phyloP scores from a whole-genome alignment of 768 basidiomycete species.

The Trametes meyenii region DNA sequence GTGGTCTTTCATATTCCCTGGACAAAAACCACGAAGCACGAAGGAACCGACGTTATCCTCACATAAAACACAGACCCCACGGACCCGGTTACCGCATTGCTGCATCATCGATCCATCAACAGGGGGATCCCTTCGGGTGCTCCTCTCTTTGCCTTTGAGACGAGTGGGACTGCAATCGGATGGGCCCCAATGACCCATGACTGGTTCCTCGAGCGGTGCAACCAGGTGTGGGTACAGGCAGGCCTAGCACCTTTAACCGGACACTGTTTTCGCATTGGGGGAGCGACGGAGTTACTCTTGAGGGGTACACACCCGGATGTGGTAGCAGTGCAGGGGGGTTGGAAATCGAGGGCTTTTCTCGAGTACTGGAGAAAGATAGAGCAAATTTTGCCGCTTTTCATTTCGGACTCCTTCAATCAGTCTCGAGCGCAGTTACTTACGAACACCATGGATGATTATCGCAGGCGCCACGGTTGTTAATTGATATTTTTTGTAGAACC shows the following conservation, averaged over 20 bases:
- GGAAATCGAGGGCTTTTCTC: slow-evolving; percentile 30
- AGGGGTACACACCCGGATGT: slow-evolving; percentile 27
- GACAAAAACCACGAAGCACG: slow-evolving; percentile 36
- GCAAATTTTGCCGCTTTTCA: slow-evolving; percentile 17
- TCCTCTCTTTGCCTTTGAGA: slow-evolving; percentile 1
- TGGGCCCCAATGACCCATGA: slow-evolving; percentile 10
- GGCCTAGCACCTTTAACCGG: slow-evolving; percentile 10
- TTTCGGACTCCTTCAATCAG: slow-evolving; percentile 9
- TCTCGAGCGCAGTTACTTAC: not conserved
- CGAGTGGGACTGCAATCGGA: not conserved
- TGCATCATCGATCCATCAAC: slow-evolving; percentile 25
- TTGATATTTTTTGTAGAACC: not conserved
- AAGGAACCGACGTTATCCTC: slow-evolving; percentile 34
- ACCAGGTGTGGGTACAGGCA: slow-evolving; percentile 12
- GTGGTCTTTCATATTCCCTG: slow-evolving; percentile 38
- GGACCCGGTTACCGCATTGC: slow-evolving; percentile 27
- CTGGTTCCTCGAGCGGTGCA: slow-evolving; percentile 21
- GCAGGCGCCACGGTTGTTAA: not conserved
- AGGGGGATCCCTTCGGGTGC: not conserved
- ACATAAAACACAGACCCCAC: slow-evolving; percentile 23
- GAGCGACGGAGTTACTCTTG: slow-evolving; percentile 25
- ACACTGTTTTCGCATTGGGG: slow-evolving; percentile 32
- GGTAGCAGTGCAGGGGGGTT: slow-evolving; percentile 25
- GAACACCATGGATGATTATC: slow-evolving; percentile 11
- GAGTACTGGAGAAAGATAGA: slow-evolving; percentile 30